Base-by-base conservation (phyloP, 1,284 basidiomycete species). In the Puccinia coronata region DNA sequence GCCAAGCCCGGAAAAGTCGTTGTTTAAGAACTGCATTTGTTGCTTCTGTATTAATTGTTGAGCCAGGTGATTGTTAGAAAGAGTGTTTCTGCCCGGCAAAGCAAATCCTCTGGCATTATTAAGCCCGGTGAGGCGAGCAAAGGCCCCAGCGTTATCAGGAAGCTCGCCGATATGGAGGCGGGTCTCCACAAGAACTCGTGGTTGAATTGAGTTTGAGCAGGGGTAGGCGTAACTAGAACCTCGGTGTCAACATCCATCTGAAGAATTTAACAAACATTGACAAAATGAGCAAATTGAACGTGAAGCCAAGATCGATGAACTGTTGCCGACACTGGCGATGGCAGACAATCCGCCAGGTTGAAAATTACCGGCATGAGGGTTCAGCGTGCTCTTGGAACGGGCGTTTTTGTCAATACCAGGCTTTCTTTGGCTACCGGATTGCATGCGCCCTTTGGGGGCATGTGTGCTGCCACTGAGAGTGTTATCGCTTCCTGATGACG, bases 341-440 rank as follows among this genome's bases (percentile, higher is more conserved):
- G 84, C 80, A 41, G 83, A 83, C 47, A 86, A 83, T 23, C 83
- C 81, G 57, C 83, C 83, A 23, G 85, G 85, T 43, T 84, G 83
- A 81, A 86, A 86, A 0, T 85, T 85, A 67, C 85, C 85, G 2
- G 85, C 85, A 43, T 82, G 83, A 25, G 85, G 85, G 82, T 86
- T 86, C 51, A 86, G 83, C 0, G 80, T 82, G 41, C 83, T 83
- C 57, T 80, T 69, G 53, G 75, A 31, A 25, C 78, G 43, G 36
- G 55, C 71, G 39, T 63, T 73, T 49, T 73, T 75, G 28, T 73
- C 80, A 41, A 43, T 1, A 34, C 34, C 72, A n/a, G 47, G 43
- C 72, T 80, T 80, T 5, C 78, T 36, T 65, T 80, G 78, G 41
- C 57, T 47, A 16, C 57, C 70, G 28, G 67, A 57, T 73, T 80